A percentile compares a stretch with the other conserved stretches of the same genome.
These are phyloP conservation scores for Pseudonectria foliicola DNA, from an alignment of 2,329 filamentous ascomycete species.

Conservation along the genomic window DNA sequence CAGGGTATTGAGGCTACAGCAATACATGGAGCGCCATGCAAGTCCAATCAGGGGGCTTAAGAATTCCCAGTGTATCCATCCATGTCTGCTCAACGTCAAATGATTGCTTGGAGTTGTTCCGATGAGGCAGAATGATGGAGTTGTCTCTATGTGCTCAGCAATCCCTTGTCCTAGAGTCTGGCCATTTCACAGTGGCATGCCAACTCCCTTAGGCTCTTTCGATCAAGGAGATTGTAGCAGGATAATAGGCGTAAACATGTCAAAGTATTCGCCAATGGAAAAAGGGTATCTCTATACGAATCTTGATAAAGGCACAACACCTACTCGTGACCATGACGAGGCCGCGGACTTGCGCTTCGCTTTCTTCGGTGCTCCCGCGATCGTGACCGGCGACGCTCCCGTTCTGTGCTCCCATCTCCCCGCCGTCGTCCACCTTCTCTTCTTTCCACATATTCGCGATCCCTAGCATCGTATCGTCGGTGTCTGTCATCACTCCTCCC, in stretches of 20 bases:
- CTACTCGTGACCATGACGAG: slow-evolving; percentile 8
- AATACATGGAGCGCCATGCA: no score
- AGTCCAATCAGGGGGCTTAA: no score
- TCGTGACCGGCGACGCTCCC: slow-evolving; percentile 16
- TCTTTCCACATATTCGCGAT: slow-evolving; percentile 4
- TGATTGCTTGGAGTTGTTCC: neutral
- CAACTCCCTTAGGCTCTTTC: neutral
- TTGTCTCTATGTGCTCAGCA: slow-evolving; percentile 4
- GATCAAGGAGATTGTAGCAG: neutral
- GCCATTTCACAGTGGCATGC: no score
- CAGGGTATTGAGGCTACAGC: no score
- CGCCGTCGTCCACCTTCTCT: slow-evolving; percentile 9
- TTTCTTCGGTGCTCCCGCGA: slow-evolving; percentile 13
- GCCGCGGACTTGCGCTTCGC: slow-evolving; percentile 10
- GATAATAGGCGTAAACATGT: neutral
- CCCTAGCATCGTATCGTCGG: slow-evolving; percentile 6
- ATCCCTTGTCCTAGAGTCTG: slow-evolving; percentile 30
- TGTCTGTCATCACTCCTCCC: slow-evolving; percentile 11
- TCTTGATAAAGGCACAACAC: no score
- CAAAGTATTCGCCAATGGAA: no score
- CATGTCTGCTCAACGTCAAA: no score
- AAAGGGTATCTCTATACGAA: no score
- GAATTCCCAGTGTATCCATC: no score
- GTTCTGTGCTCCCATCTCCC: slow-evolving; percentile 16
- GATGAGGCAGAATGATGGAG: no score